Conservation (phyloP, 2,329 filamentous ascomycete species). For the Colletotrichum musae region DNA sequence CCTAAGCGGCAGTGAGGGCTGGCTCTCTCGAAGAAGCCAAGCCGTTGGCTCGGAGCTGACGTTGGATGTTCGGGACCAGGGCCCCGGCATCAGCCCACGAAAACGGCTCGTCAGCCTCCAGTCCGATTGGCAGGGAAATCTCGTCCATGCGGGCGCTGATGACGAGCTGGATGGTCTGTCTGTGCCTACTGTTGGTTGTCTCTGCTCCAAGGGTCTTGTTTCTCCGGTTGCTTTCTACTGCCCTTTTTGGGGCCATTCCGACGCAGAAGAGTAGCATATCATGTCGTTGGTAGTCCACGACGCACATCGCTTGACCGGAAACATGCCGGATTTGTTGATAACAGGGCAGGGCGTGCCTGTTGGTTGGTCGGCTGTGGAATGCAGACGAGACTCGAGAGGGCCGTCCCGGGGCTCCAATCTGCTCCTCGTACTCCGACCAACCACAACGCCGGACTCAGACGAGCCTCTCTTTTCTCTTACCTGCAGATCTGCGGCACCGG, state of each 20-base stretch:
- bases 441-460: background rate
- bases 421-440: constrained; percentile 32
- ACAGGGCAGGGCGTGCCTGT: background rate
- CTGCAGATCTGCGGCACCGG: background rate
- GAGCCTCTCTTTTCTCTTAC: constrained; percentile 2
- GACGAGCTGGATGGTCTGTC: background rate
- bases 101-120: constrained; percentile 6
- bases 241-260: background rate
- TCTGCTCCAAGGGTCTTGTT: background rate
- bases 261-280: background rate
- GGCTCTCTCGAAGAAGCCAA: too few species aligned
- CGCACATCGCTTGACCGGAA: background rate
- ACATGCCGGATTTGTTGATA: background rate
- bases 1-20: background rate
- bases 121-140: constrained; percentile 7
- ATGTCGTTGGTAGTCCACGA: constrained; percentile 1
- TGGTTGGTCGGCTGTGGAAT: constrained; percentile 1
- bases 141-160: background rate
- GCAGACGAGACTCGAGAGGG: constrained; percentile 11
- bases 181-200: background rate
- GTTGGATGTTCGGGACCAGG: constrained; percentile 4
- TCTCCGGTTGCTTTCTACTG: background rate
- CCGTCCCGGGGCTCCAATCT: constrained; percentile 14
- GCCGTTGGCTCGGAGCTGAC: constrained; percentile 17
- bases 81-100: constrained; percentile 24